Evolutionary conservation across 495 filamentous ascomycete species (phyloP), one percentile per base, ranked within the genome.

Genomic region (Xylaria telfairii): DNA sequence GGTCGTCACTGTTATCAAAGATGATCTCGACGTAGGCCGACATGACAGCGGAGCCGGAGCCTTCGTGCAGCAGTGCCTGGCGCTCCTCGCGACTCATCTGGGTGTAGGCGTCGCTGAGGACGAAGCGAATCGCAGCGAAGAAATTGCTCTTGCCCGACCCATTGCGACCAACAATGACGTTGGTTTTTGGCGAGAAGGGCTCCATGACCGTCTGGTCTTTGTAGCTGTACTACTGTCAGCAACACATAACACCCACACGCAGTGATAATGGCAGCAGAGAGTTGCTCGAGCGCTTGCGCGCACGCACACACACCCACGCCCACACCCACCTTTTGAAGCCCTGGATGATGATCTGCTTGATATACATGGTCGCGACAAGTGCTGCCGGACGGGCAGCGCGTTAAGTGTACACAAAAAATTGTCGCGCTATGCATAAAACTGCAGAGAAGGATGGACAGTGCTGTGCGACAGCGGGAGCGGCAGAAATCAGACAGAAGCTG

Each of bases 261-360:
- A 10, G 26, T 13, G 13, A 30, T 12, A 30, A 26, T n/a, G 32
- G 72, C 73, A 42, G 19, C 28, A 44, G 24, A 44, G 63, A 24
- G 34, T 42, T 26, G 62, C 65, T 28, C 28, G 37, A 9, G 10
- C 21, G 67, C 42, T 19, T 34, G 17, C 1, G 47, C 57, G 68
- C 65, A 65, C 64, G 66, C 57, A 59, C 83, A 67, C 57, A 67
- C 65, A 65, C 64, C 64, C 57, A 59, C 83, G 67, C 81, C 47
- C 0, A 59, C 30, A 59, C 56, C 30, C 32, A 97, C 95, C 95
- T 97, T 84, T 98, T 98, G 85, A 99, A 99, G 87, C 96, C 96
- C 77, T 99, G 96, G 77, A 99, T 98, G 82, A 98, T 99, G 78
- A 99, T 97, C 85, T 99, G 96, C 82, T 98, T 98, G 88, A 99